Base-by-base conservation (phyloP, 257 asterid genomes). In the Solanum ossicruentum region DNA sequence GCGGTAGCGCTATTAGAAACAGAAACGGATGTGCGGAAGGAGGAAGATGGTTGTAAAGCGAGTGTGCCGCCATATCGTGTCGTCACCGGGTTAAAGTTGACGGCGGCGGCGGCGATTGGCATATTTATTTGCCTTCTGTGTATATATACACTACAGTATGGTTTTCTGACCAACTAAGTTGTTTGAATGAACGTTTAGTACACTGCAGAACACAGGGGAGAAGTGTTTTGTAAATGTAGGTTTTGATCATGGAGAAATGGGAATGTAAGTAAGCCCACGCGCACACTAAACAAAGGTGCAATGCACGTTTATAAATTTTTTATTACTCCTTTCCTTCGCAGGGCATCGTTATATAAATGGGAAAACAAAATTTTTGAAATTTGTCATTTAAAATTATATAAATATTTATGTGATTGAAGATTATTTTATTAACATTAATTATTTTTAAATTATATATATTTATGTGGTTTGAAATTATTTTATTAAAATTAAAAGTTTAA, bases 81-180 rank as follows among this genome's bases (percentile, higher is more conserved):
- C 10, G 57, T 23, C 63, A 18, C 23, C 70, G 70, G 18, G 32
- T 7, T 28, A 60, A 57, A 75, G 70, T 16, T 84, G 39, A 51
- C 45, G 86, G 72, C 79, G 83, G 87, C 82, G 89, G 86, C 47
- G 88, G 90, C 85, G 84, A 89, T 84, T 78, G 86, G 70, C 85
- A 86, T 87, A 55, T 71, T 83, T 60, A 23, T 43, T 57, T 18
- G 20, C 2, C n/a, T 55, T 54, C 12, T 73, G 1, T 73, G 55
- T 17, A n/a, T 45, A 16, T 21, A n/a, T 45, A 21, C 12, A 36
- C 41, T 36, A 5, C 41, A 36, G 41, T 36, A 36, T 18, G 17
- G 1, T n/a, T 16, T n/a, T 21, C 21, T 23, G 36, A 13, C 18
- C 12, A 18, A 2, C 18, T 20, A 43, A 58, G 80, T 18, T 71